These are phyloP conservation scores for Saccharomyces hybrid DNA, from an alignment of 1,139 yeast species.

Conservation along the genomic window DNA sequence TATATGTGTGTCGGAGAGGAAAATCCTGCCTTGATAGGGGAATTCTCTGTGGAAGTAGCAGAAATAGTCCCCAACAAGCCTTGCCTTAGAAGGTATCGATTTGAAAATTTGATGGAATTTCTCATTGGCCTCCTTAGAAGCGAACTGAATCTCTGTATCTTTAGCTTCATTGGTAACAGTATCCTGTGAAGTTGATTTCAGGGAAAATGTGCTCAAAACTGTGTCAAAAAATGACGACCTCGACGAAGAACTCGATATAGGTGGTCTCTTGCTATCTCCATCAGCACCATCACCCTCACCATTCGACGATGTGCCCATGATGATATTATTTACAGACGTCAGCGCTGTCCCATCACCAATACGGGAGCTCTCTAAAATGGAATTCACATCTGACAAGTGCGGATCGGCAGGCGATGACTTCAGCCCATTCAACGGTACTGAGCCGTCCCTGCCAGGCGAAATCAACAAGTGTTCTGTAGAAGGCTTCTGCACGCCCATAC, in stretches of 20 bases:
- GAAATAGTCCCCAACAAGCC: conserved; percentile 73
- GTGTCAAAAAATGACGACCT: conserved; percentile 7
- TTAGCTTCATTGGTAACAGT: conserved; percentile 9
- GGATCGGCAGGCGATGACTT: conserved; percentile 55
- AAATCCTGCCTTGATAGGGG: conserved; percentile 76
- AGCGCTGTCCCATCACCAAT: conserved; percentile 11
- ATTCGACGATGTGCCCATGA: conserved; percentile 2
- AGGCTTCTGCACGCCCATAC: background rate
- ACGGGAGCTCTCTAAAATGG: conserved; percentile 14
- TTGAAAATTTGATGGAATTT: conserved; percentile 75
- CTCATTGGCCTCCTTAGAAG: conserved; percentile 58
- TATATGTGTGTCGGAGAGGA: conserved; percentile 67
- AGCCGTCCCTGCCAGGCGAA: background rate
- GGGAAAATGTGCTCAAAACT: conserved; percentile 9
- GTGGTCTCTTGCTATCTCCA: conserved; percentile 10
- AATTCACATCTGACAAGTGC: conserved; percentile 48
- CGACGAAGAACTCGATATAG: conserved; percentile 13
- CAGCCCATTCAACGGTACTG: conserved; percentile 6
- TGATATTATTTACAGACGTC: conserved; percentile 14
- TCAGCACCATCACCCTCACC: conserved; percentile 8
- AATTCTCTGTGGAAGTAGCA: conserved; percentile 88
- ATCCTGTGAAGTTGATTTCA: background rate
- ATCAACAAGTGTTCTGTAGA: background rate
- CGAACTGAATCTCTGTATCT: conserved; percentile 42
- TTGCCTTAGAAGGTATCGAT: conserved; percentile 59